Percentiles rank a stretch among this genome's conserved stretches.
phyloP scores from a whole-genome alignment of 2,329 filamentous ascomycete genomes.

The Aureobasidium mangrovei region DNA sequence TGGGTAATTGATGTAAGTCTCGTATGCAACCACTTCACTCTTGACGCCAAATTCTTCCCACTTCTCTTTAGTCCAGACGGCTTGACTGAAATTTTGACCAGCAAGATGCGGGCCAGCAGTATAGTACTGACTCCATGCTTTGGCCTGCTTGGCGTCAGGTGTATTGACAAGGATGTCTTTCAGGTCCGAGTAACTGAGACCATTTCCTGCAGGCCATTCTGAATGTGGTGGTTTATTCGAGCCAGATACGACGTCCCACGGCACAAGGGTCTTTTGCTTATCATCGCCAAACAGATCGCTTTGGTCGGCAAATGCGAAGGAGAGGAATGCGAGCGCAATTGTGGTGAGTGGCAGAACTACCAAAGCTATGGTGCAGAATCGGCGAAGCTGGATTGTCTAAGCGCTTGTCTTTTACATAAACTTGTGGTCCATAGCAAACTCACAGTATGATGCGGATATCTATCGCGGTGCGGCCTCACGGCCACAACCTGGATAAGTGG shows the following conservation, averaged over 20 bases:
- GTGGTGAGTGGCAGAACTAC: constrained; percentile 31
- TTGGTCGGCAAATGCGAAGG: constrained; percentile 28
- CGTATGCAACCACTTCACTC: constrained; percentile 39
- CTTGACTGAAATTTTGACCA: constrained; percentile 44
- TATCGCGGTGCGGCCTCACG: constrained; percentile 33
- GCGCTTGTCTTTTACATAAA: not conserved
- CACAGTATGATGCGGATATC: constrained; percentile 43
- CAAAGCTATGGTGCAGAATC: constrained; percentile 55
- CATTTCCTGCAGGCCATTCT: constrained; percentile 36
- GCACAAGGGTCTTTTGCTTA: constrained; percentile 17
- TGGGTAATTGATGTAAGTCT: constrained; percentile 45
- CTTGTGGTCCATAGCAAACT: not conserved
- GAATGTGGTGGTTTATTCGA: constrained; percentile 25
- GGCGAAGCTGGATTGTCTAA: constrained; percentile 39
- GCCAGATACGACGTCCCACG: constrained; percentile 16
- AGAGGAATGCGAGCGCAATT: constrained; percentile 29
- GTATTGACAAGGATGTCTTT: constrained; percentile 46
- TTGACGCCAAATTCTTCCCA: constrained; percentile 43
- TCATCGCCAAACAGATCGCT: constrained; percentile 28
- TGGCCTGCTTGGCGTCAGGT: constrained; percentile 43
- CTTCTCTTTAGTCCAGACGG: constrained; percentile 41
- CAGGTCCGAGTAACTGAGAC: constrained; percentile 47
- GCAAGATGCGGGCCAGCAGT: constrained; percentile 43
- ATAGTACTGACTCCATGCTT: constrained; percentile 43
- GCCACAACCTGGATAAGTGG: constrained; percentile 58